Conservation (phyloP, 2,329 filamentous ascomycete species). For the Pseudocercospora ulei region DNA sequence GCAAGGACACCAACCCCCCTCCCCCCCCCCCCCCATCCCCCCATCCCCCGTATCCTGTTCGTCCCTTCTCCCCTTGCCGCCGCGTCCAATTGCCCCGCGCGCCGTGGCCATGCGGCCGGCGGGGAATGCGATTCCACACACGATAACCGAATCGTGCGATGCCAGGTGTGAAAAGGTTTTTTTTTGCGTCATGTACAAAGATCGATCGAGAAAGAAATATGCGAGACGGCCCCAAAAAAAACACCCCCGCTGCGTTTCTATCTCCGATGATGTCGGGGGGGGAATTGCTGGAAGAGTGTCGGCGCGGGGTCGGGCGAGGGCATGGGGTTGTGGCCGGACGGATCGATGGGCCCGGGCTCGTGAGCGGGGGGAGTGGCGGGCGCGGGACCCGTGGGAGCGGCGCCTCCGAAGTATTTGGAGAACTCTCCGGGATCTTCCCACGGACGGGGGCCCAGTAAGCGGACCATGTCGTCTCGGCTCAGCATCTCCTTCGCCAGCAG, state of each 20-base stretch:
- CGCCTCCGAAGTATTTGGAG: slow-evolving; percentile 70
- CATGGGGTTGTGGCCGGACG: slow-evolving; percentile 16
- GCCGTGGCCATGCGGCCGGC: too few relatives aligned
- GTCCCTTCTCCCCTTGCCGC: too few relatives aligned
- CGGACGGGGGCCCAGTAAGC: slow-evolving; percentile 72
- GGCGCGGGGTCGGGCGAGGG: slow-evolving; percentile 27
- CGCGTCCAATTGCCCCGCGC: too few relatives aligned
- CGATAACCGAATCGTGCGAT: too few relatives aligned
- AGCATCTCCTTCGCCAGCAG: slow-evolving; percentile 85
- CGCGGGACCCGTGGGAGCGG: slow-evolving; percentile 21
- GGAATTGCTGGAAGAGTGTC: slow-evolving; percentile 26
- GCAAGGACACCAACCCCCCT: too few relatives aligned
- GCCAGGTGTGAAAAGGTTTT: too few relatives aligned
- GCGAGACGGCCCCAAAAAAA: too few relatives aligned
- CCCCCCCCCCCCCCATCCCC: too few relatives aligned
- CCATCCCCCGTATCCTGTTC: too few relatives aligned
- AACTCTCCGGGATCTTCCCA: slow-evolving; percentile 84
- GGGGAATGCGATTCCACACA: too few relatives aligned
- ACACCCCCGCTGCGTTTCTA: too few relatives aligned
- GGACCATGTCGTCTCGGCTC: slow-evolving; percentile 80
- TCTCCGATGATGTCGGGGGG: slow-evolving; percentile 8
- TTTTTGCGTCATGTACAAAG: too few relatives aligned
- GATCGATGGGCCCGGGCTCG: slow-evolving; percentile 18
- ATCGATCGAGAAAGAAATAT: slow-evolving; percentile 3
- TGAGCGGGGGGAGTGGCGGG: slow-evolving; percentile 11